Percentiles rank a stretch among this genome's conserved stretches.
These are phyloP conservation scores for Trametes pubescens DNA, from an alignment of 1,284 basidiomycete genomes.

Conservation along the genomic window DNA sequence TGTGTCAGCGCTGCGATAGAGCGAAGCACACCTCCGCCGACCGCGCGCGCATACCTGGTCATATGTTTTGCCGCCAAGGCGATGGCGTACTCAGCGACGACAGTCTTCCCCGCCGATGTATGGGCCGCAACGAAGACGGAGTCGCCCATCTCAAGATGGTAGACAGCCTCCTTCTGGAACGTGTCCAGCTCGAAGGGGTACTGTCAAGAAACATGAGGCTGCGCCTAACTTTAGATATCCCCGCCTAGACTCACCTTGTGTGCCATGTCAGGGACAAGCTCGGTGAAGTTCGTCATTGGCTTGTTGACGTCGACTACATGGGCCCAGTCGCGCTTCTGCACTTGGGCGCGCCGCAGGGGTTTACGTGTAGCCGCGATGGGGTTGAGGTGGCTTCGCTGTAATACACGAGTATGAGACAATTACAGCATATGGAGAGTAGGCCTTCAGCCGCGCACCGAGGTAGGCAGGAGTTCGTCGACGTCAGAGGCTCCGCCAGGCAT, in stretches of 20 bases:
- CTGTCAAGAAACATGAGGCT: slow-evolving; percentile 50
- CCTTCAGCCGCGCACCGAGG: slow-evolving; percentile 63
- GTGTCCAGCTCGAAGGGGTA: slow-evolving; percentile 89
- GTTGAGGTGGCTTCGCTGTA: slow-evolving; percentile 58
- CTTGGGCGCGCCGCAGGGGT: slow-evolving; percentile 50
- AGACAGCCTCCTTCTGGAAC: slow-evolving; percentile 98
- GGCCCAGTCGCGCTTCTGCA: slow-evolving; percentile 95
- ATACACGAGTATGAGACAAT: background rate
- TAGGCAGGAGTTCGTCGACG: slow-evolving; percentile 85
- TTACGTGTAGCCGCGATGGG: slow-evolving; percentile 53
- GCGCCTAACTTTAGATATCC: slow-evolving; percentile 2
- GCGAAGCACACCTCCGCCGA: slow-evolving; percentile 11
- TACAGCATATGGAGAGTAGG: background rate
- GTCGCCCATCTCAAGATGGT: slow-evolving; percentile 97
- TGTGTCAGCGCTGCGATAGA: slow-evolving; percentile 10
- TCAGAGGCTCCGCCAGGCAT: slow-evolving; percentile 49
- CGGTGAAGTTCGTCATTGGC: slow-evolving; percentile 87
- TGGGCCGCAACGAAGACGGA: slow-evolving; percentile 99
- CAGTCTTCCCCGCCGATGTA: slow-evolving; percentile 99
- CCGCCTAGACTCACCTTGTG: slow-evolving; percentile 63
- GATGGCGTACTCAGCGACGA: slow-evolving; percentile 99
- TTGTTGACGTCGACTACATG: slow-evolving; percentile 96
- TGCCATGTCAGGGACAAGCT: slow-evolving; percentile 92
- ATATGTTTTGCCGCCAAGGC: slow-evolving; percentile 97
- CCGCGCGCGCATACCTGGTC: slow-evolving; percentile 75